Evolutionary conservation across 345 rosid genomes (phyloP).

Genomic region (Gossypium herbaceum): DNA sequence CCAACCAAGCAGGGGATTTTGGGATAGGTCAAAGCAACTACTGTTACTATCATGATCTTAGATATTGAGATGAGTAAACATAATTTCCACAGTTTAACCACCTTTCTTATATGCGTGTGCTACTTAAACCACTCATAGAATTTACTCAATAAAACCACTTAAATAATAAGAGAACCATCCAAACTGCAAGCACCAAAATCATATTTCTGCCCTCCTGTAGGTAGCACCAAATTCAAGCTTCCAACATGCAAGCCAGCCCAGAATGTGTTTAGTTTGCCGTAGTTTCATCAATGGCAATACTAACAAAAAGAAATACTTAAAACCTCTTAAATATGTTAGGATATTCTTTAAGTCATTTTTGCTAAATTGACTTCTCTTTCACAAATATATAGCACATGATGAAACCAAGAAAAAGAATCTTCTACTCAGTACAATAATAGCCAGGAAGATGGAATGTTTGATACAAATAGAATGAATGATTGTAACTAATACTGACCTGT

Average conservation of each 20-base stretch:
- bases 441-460: background rate
- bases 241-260: background rate
- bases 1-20: background rate
- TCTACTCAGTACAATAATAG: conserved; percentile 6
- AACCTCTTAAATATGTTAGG: background rate
- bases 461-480: background rate
- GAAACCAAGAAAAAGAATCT: background rate
- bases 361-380: background rate
- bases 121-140: background rate
- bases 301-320: background rate
- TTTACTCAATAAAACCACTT: background rate
- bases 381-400: background rate
- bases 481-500: conserved; percentile 40
- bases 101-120: background rate
- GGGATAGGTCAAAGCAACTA: background rate
- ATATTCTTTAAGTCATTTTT: background rate
- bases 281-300: background rate
- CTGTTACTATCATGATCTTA: background rate
- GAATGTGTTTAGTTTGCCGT: conserved; percentile 2
- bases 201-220: background rate
- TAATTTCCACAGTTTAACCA: background rate
- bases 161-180: background rate
- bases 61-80: background rate
- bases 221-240: background rate
- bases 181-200: background rate